phyloP scores from a whole-genome alignment of 108 stramenopile genomes.

The Epithemia pelagica region DNA sequence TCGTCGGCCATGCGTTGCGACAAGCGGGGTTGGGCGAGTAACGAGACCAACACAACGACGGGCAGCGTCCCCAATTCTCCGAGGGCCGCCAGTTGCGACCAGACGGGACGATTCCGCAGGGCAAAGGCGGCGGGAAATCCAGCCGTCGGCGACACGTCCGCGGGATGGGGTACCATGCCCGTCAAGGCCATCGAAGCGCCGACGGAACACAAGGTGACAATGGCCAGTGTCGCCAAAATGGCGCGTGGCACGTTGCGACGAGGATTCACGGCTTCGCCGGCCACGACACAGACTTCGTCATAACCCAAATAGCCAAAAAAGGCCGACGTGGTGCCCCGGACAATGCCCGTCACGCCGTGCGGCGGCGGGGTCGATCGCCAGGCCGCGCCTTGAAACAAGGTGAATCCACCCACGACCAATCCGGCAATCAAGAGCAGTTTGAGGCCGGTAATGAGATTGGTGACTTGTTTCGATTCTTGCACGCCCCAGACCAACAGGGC shows the following conservation, averaged over 20 bases:
- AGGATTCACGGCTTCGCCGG: slow-evolving; percentile 81
- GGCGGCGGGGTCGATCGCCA: slow-evolving; percentile 14
- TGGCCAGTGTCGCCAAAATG: slow-evolving; percentile 64
- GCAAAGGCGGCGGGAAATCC: slow-evolving; percentile 76
- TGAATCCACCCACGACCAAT: slow-evolving; percentile 76
- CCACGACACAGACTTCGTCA: slow-evolving; percentile 86
- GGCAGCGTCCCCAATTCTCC: slow-evolving; percentile 89
- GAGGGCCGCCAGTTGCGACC: slow-evolving; percentile 43
- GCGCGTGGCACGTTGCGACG: slow-evolving; percentile 67
- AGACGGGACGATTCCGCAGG: slow-evolving; percentile 43
- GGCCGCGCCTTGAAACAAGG: slow-evolving; percentile 48
- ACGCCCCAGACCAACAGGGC: slow-evolving; percentile 61
- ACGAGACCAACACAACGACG: slow-evolving; percentile 82
- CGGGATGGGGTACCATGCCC: slow-evolving; percentile 71
- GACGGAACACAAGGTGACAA: slow-evolving; percentile 73
- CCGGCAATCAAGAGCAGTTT: slow-evolving; percentile 76
- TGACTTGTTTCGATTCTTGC: slow-evolving; percentile 67
- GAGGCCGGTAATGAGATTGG: slow-evolving; percentile 71
- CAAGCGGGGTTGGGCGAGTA: slow-evolving; percentile 88
- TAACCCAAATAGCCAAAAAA: slow-evolving; percentile 96
- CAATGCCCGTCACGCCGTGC: slow-evolving; percentile 2
- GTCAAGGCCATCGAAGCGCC: slow-evolving; percentile 72
- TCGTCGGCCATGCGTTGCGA: slow-evolving; percentile 82
- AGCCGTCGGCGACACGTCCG: slow-evolving; percentile 46
- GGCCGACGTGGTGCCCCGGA: slow-evolving; percentile 31